Base-by-base conservation (phyloP, 208 protist genomes). In the Leishmania lainsoni region DNA sequence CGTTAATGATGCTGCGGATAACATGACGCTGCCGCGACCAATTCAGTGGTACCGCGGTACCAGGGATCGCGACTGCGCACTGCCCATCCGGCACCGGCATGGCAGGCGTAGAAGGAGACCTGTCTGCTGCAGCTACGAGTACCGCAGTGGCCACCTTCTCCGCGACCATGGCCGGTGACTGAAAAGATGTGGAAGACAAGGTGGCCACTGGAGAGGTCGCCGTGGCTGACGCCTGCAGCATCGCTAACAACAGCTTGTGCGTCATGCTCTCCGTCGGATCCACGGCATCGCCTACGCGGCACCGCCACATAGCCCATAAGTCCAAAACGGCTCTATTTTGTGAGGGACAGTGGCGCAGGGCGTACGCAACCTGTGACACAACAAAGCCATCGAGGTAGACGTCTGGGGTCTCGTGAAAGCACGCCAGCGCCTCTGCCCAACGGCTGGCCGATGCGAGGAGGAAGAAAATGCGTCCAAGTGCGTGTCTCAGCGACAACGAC, bases 301-400 rank as follows among this genome's bases (percentile, higher is more conserved):
- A 88, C 26, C 93, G 91, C 93, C 93, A 96, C 77, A 76, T 73
- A 9, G 86, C 90, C 91, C 91, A 96, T 42, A 95, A 58, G 17
- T 88, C 85, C 32, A 96, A 51, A 51, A 89, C 87, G 3, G 84
- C 69, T 26, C 89, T 78, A 12, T 54, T 56, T 32, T 77, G 83
- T 42, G 71, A 58, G n/a, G 77, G 39, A 8, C 70, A 78, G 10
- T 71, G 59, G 14, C 87, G 39, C 49, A 94, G 65, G 17, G 91
- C 87, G 78, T 87, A 92, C 63, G 80, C 84, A 0, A 89, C 83
- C 83, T 94, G 90, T 58, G 90, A 78, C 68, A 93, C 87, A 16
- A 92, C 79, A 68, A 90, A 93, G 20, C 84, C 86, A 84, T 96
- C 93, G 10, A 93, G 58, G 20, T 49, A 89, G 17, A 4, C 32